phyloP scores from a whole-genome alignment of 2,329 filamentous ascomycete genomes.

The Paracamarosporium sp. region DNA sequence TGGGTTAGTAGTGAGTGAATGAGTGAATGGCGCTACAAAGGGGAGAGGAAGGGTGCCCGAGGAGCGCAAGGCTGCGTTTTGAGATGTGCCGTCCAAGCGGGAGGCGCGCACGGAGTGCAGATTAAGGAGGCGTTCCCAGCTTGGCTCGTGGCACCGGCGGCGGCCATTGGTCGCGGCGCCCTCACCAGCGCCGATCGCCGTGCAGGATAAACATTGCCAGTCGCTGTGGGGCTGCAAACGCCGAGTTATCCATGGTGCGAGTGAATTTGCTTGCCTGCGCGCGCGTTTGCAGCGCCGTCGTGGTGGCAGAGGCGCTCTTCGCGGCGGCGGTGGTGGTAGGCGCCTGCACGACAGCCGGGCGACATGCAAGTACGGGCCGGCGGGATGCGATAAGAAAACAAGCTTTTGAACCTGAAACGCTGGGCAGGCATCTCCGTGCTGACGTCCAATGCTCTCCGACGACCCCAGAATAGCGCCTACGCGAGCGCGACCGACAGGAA shows the following conservation, averaged over 20 bases:
- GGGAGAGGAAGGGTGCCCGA: slow-evolving; percentile 20
- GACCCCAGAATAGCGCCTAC: not conserved
- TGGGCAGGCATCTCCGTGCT: not conserved
- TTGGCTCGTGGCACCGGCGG: slow-evolving; percentile 3
- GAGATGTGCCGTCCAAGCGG: slow-evolving; percentile 4
- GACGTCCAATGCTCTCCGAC: not conserved
- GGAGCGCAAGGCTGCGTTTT: slow-evolving; percentile 23
- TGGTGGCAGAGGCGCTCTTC: not conserved
- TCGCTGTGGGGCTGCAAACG: not conserved
- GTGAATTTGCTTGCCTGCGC: not conserved
- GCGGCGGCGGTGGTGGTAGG: slow-evolving; percentile 2
- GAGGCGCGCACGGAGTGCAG: slow-evolving; percentile 27
- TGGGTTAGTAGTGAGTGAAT: slow-evolving; percentile 25
- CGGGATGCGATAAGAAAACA: slow-evolving; percentile 12
- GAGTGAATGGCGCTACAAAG: slow-evolving; percentile 37
- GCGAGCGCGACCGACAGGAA: not conserved
- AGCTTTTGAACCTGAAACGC: slow-evolving; percentile 14
- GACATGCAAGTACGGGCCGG: slow-evolving; percentile 10
- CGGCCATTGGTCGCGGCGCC: not conserved
- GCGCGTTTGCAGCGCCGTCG: not conserved
- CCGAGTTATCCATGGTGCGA: no score
- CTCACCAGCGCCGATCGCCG: slow-evolving; percentile 1
- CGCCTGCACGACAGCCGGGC: not conserved
- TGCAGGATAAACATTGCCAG: not conserved
- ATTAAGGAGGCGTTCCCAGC: slow-evolving; percentile 26